phyloP scores from a whole-genome alignment of 164 flowering plant species.

The Nelumbo lutea region DNA sequence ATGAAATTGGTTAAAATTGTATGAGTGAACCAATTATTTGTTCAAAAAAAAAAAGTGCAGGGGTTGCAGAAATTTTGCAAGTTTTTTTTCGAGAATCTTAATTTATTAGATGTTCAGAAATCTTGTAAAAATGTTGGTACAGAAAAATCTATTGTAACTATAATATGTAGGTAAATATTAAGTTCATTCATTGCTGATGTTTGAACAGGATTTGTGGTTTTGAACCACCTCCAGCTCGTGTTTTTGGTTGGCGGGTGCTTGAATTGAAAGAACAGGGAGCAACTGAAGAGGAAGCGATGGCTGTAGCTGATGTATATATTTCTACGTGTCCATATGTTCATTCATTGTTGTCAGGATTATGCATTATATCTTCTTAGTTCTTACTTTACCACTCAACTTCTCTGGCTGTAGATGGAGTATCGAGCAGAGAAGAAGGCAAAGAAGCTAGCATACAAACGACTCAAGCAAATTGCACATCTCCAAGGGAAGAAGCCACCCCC shows the following conservation, averaged over 20 bases:
- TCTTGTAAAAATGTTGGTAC: too few relatives aligned
- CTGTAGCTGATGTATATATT: conserved; percentile 73
- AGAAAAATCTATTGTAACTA: not conserved
- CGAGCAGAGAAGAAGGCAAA: conserved; percentile 65
- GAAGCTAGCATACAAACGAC: conserved; percentile 61
- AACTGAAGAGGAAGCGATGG: conserved; percentile 67
- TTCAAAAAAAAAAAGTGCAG: too few relatives aligned
- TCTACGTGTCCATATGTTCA: not conserved
- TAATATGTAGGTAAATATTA: not conserved
- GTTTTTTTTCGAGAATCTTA: not conserved
- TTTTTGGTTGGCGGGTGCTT: conserved; percentile 75
- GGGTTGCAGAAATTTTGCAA: not conserved
- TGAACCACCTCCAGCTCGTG: conserved; percentile 79
- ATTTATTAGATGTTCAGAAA: not conserved
- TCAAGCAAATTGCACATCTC: conserved; percentile 67
- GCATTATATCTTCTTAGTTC: not conserved
- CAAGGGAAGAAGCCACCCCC: conserved; percentile 80
- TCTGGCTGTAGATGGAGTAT: conserved; percentile 66
- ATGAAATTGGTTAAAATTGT: too few relatives aligned
- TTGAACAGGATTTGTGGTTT: conserved; percentile 50
- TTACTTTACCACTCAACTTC: not conserved
- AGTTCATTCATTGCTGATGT: conserved; percentile 3
- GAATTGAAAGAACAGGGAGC: conserved; percentile 83
- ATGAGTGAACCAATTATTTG: too few relatives aligned
- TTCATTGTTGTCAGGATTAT: not conserved